Conservation (phyloP, 1,284 basidiomycete species). For the Ustilago sp. region DNA sequence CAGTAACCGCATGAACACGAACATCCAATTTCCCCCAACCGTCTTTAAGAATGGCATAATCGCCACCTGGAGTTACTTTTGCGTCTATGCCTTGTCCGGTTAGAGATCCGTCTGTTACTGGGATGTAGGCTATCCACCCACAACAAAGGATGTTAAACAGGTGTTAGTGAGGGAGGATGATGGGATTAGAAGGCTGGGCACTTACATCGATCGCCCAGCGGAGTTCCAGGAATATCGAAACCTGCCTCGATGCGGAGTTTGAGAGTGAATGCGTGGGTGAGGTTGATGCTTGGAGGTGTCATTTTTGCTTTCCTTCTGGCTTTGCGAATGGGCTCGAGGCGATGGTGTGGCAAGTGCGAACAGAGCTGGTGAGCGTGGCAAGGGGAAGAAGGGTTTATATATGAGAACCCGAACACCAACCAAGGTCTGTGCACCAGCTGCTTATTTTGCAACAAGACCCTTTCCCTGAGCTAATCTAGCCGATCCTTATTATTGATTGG, state of each 20-base stretch:
- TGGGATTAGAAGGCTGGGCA: background rate
- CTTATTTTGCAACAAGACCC: no score
- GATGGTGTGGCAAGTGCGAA: background rate
- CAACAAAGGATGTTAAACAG: background rate
- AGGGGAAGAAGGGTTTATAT: background rate
- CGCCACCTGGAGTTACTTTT: slow-evolving; percentile 38
- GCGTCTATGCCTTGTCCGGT: slow-evolving; percentile 32
- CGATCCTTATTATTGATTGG: background rate
- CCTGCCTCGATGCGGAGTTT: slow-evolving; percentile 22
- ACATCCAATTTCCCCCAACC: slow-evolving; percentile 49
- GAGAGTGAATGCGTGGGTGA: slow-evolving; percentile 41
- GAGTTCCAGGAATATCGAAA: slow-evolving; percentile 18
- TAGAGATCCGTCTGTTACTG: slow-evolving; percentile 29
- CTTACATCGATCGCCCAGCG: slow-evolving; percentile 41
- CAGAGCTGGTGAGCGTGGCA: background rate
- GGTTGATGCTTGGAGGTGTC: slow-evolving; percentile 37
- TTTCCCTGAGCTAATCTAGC: background rate
- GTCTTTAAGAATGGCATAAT: slow-evolving; percentile 45
- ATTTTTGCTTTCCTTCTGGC: slow-evolving; percentile 4
- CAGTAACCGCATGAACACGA: slow-evolving; percentile 35
- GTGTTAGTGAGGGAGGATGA: no score
- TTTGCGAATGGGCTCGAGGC: no score
- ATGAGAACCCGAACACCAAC: background rate
- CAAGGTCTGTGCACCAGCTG: no score
- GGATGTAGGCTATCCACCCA: slow-evolving; percentile 24